phyloP scores from a whole-genome alignment of 192 early-diverging fungal genomes.

The Mortierella antarctica region DNA sequence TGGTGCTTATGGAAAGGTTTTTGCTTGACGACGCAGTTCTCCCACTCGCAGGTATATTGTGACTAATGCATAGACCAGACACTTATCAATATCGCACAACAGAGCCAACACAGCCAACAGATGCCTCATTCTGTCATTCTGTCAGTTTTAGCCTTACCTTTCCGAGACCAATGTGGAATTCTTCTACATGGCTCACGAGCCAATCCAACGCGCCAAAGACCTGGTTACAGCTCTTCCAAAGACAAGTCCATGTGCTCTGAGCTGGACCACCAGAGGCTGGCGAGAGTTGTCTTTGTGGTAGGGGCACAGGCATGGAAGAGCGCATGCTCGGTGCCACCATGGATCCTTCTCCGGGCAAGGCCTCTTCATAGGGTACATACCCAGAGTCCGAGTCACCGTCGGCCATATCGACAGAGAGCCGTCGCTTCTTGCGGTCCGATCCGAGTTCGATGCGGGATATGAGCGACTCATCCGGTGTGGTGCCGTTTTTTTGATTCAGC shows the following conservation, averaged over 20 bases:
- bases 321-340: constrained; percentile 27
- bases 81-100: too few relatives aligned
- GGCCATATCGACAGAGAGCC: constrained; percentile 41
- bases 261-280: constrained; percentile 15
- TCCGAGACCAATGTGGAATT: constrained; percentile 66
- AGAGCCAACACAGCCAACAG: too few relatives aligned
- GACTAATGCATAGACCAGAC: constrained; percentile 16
- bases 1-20: constrained; percentile 79
- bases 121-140: too few relatives aligned
- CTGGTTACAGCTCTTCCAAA: constrained; percentile 63
- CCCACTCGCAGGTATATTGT: constrained; percentile 64
- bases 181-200: constrained; percentile 64
- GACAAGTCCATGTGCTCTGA: constrained; percentile 55
- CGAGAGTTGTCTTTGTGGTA: constrained; percentile 6
- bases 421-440: constrained; percentile 36
- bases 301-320: constrained; percentile 10
- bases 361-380: constrained; percentile 30
- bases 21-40: constrained; percentile 61
- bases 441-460: constrained; percentile 42
- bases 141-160: constrained; percentile 50
- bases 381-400: constrained; percentile 43
- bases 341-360: constrained; percentile 2
- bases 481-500: constrained; percentile 39
- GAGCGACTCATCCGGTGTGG: constrained; percentile 34
- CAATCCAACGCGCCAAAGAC: constrained; percentile 56